Evolutionary conservation across 1,284 basidiomycete genomes (phyloP).

Genomic region (Trametes hirsuta): DNA sequence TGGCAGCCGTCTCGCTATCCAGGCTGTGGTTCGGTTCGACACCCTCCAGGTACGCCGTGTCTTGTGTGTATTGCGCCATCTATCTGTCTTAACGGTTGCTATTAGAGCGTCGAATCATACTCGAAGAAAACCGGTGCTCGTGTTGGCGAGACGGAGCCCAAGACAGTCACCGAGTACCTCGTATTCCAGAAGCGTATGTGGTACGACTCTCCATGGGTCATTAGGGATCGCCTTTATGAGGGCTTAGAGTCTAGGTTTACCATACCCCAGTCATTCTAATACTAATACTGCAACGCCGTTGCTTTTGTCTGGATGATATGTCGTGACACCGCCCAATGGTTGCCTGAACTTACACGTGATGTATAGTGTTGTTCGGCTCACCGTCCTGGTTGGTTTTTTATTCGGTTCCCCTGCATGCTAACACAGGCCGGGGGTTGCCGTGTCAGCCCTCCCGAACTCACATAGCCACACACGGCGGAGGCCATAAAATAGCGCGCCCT

Average conservation of each 20-base stretch:
- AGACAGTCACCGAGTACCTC: constrained; percentile 67
- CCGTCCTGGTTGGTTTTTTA: too few species aligned
- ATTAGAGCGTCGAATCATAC: constrained; percentile 35
- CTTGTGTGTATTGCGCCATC: not conserved
- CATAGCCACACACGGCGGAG: too few species aligned
- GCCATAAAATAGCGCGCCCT: too few species aligned
- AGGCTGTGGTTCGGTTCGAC: constrained; percentile 70
- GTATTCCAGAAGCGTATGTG: constrained; percentile 75
- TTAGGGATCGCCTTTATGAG: constrained; percentile 57
- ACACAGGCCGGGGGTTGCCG: too few species aligned
- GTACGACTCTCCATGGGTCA: constrained; percentile 64
- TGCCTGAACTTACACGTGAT: not conserved
- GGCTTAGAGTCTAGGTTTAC: constrained; percentile 26
- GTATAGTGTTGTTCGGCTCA: too few species aligned
- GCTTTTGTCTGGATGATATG: too few species aligned
- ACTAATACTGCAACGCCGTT: not conserved
- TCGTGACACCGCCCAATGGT: not conserved
- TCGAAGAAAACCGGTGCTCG: constrained; percentile 38
- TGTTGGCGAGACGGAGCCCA: constrained; percentile 40
- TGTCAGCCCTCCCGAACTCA: too few species aligned
- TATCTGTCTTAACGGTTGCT: not conserved
- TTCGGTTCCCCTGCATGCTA: too few species aligned
- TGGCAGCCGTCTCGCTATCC: constrained; percentile 62
- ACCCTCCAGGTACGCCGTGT: constrained; percentile 59
- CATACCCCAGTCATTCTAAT: constrained; percentile 6